A percentile compares a stretch with the other conserved stretches of the same genome.
Conservation (phyloP, 108 stramenopile genomes). For the Schizochytrium sp. region DNA sequence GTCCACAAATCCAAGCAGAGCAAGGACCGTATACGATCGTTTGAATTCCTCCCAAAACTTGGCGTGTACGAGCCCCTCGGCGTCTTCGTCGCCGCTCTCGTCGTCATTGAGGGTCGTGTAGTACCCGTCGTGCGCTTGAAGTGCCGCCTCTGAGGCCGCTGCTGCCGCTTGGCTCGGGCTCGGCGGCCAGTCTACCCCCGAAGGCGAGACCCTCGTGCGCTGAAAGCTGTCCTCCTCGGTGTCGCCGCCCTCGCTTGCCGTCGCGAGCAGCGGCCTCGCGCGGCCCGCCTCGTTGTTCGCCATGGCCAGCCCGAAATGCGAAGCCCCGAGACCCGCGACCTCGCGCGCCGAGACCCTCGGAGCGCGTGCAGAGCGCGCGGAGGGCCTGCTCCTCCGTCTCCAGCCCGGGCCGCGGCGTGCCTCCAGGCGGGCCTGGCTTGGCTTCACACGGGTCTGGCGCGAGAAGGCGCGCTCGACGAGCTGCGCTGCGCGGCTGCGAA, state of each 20-base stretch:
- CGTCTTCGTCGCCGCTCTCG: background rate
- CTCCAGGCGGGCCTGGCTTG: too few relatives aligned
- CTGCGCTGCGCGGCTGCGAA: too few relatives aligned
- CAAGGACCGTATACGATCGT: background rate
- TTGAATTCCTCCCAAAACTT: background rate
- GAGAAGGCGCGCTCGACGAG: too few relatives aligned
- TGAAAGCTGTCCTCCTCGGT: background rate
- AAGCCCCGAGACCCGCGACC: too few relatives aligned
- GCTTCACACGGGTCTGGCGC: too few relatives aligned
- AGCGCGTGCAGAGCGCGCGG: too few relatives aligned
- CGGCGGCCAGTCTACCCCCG: background rate
- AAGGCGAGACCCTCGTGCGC: background rate
- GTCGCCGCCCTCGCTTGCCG: background rate
- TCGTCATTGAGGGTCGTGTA: background rate
- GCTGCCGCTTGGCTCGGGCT: background rate
- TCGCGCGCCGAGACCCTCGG: too few relatives aligned
- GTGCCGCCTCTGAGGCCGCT: background rate
- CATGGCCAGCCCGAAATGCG: too few relatives aligned
- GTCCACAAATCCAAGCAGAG: background rate
- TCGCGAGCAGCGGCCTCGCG: too few relatives aligned
- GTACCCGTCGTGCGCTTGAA: background rate
- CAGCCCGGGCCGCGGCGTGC: too few relatives aligned
- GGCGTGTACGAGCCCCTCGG: background rate
- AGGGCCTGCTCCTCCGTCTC: too few relatives aligned
- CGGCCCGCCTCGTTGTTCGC: too few relatives aligned